Percentiles rank a stretch among this genome's conserved stretches.
These are phyloP conservation scores for Populus hybrid DNA, from an alignment of 441 rosid genomes.

Conservation along the genomic window DNA sequence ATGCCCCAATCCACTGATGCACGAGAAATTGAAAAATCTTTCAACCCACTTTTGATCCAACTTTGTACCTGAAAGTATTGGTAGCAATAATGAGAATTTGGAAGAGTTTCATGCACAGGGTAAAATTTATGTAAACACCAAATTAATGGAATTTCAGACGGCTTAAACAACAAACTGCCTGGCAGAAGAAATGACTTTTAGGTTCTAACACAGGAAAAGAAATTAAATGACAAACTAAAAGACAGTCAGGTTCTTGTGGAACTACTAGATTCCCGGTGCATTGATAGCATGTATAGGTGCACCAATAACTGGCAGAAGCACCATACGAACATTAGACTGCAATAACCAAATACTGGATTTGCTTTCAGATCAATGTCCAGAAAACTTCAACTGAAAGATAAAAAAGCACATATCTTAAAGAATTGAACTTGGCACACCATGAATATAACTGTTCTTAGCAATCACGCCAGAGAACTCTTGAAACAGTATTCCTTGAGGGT, in stretches of 20 bases:
- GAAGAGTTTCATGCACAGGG: neutral
- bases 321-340: neutral
- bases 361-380: neutral
- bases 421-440: neutral
- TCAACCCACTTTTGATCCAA: constrained; percentile 84
- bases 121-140: neutral
- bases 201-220: neutral
- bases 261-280: neutral
- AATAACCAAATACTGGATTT: neutral
- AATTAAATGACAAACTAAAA: neutral
- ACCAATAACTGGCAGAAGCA: neutral
- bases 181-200: neutral
- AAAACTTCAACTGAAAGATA: neutral
- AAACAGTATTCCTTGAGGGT: neutral
- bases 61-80: constrained; percentile 71
- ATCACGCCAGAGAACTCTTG: neutral
- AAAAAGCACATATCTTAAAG: neutral
- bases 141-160: neutral
- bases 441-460: neutral
- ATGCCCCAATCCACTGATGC: constrained; percentile 98
- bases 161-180: neutral
- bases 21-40: constrained; percentile 90
- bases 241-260: neutral
- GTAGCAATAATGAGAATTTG: constrained; percentile 13
- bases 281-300: neutral